Conservation (phyloP, 2,329 filamentous ascomycete genomes). For the Trematosphaeria pertusa region DNA sequence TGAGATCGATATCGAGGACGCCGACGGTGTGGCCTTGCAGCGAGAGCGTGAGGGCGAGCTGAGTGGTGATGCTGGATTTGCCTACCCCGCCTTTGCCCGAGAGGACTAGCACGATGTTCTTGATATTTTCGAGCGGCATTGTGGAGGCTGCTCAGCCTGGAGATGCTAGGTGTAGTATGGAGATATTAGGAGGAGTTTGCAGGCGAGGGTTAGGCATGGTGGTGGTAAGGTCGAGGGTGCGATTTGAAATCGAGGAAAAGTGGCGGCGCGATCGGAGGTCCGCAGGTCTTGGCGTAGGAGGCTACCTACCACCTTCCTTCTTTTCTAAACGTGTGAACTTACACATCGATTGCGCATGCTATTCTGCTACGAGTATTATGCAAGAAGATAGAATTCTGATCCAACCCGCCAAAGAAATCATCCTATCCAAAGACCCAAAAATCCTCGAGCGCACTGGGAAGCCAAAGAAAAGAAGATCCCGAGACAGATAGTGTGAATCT, state of each 20-base stretch:
- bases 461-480: too few species aligned
- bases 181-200: conserved; percentile 1
- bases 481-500: too few species aligned
- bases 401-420: too few species aligned
- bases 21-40: conserved; percentile 88
- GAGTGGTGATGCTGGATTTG: conserved; percentile 97
- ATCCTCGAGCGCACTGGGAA: too few species aligned
- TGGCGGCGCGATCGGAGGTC: conserved; percentile 37
- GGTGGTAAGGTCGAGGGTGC: conserved; percentile 27
- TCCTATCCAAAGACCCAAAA: too few species aligned
- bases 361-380: too few species aligned
- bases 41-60: conserved; percentile 88
- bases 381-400: too few species aligned
- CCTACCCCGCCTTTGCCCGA: conserved; percentile 98
- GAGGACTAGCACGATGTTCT: conserved; percentile 81
- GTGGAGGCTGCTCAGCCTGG: conserved; percentile 38
- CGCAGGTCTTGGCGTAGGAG: conserved; percentile 15
- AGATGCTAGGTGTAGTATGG: not conserved
- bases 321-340: too few species aligned
- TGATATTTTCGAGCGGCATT: conserved; percentile 74
- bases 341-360: too few species aligned
- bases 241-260: conserved; percentile 42
- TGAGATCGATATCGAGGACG: conserved; percentile 94
- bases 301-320: too few species aligned
- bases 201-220: conserved; percentile 21